These are phyloP conservation scores for Entelexis paramagnoliae DNA, from an alignment of 1,139 yeast genomes.

Conservation along the genomic window DNA sequence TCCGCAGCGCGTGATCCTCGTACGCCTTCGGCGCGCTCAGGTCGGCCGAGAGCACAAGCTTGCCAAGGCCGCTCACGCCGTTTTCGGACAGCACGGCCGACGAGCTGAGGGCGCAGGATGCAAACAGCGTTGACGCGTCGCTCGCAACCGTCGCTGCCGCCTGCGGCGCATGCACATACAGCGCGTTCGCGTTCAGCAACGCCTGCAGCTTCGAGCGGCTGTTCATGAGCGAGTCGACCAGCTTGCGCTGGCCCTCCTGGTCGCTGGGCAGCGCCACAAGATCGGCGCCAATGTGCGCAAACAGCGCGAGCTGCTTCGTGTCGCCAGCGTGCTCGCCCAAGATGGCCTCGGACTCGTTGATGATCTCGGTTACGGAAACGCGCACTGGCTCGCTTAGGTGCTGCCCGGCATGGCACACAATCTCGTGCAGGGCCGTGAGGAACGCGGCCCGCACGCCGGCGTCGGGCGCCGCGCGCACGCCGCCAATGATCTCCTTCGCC, in stretches of 20 bases:
- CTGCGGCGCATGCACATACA: slow-evolving; percentile 20
- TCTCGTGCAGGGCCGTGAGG: slow-evolving; percentile 76
- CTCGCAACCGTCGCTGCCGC: slow-evolving; percentile 35
- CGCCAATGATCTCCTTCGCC: slow-evolving; percentile 69
- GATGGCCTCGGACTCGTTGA: slow-evolving; percentile 40
- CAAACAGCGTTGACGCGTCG: slow-evolving; percentile 15
- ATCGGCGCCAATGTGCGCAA: slow-evolving; percentile 24
- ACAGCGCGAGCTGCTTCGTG: slow-evolving; percentile 16
- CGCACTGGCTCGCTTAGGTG: slow-evolving; percentile 69
- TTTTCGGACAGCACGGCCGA: slow-evolving; percentile 48
- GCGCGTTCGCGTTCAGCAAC: slow-evolving; percentile 24
- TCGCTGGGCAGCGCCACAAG: slow-evolving; percentile 14
- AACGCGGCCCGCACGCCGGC: slow-evolving; percentile 73
- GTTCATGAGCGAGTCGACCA: slow-evolving; percentile 15
- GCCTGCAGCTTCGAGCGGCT: slow-evolving; percentile 11
- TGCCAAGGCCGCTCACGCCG: slow-evolving; percentile 76
- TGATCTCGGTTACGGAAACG: slow-evolving; percentile 55
- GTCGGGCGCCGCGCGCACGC: slow-evolving; percentile 50
- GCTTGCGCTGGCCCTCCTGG: slow-evolving; percentile 5
- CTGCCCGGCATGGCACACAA: slow-evolving; percentile 67
- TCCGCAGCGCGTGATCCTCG: slow-evolving; percentile 35
- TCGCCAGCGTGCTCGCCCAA: slow-evolving; percentile 14
- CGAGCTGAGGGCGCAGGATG: slow-evolving; percentile 33
- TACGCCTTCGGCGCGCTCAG: slow-evolving; percentile 16
- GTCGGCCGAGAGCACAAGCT: slow-evolving; percentile 42